Evolutionary conservation across 2,329 filamentous ascomycete species (phyloP).

Genomic region (Fusarium nisikadoi): DNA sequence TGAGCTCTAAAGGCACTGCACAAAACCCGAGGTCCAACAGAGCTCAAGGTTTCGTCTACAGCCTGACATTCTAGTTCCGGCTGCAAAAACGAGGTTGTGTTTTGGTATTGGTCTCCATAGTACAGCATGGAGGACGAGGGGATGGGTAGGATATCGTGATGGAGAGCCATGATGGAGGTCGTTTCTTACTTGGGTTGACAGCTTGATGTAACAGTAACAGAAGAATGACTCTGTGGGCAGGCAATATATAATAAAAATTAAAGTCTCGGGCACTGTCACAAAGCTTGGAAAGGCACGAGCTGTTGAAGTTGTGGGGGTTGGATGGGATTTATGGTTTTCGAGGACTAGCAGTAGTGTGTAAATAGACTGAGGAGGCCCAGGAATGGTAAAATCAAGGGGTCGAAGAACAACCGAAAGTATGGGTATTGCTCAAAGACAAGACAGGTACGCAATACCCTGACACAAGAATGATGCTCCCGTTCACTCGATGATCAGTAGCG

Average conservation of each 20-base stretch:
- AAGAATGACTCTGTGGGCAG: background rate
- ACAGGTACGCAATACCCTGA: constrained; percentile 30
- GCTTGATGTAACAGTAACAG: background rate
- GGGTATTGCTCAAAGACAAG: constrained; percentile 32
- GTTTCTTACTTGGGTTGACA: background rate
- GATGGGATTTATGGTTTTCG: constrained; percentile 50
- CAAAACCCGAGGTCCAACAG: background rate
- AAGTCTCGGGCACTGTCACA: constrained; percentile 24
- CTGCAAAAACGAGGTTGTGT: background rate
- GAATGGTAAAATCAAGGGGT: constrained; percentile 41
- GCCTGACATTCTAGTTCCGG: background rate
- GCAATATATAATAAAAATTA: constrained; percentile 1
- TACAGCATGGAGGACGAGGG: background rate
- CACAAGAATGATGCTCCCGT: constrained; percentile 37
- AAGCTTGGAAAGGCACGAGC: constrained; percentile 20
- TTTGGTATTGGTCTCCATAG: background rate
- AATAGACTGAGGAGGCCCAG: constrained; percentile 28
- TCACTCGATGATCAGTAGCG: constrained; percentile 44
- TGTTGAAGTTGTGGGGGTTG: constrained; percentile 42
- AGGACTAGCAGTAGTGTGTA: constrained; percentile 25
- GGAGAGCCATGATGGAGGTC: constrained; percentile 19
- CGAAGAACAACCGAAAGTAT: constrained; percentile 30
- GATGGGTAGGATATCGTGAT: constrained; percentile 2
- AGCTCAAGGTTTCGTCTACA: background rate
- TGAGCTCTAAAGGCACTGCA: constrained; percentile 8